Base-by-base conservation (phyloP, 495 filamentous ascomycete species). In the Acidomyces sp. region DNA sequence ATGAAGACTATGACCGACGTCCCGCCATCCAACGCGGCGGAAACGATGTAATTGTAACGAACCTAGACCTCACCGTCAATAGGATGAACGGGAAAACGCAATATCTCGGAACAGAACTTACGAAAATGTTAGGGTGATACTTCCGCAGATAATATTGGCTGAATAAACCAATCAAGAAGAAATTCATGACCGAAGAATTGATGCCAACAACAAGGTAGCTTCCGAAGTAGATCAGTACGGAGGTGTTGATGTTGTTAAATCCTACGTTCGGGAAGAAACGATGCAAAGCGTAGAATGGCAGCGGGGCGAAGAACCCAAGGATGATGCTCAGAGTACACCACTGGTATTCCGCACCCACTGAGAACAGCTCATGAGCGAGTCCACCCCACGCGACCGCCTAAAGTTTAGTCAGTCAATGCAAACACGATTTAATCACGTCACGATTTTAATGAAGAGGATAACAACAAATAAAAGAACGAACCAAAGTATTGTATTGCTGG, bases 1-100 rank as follows among this genome's bases (percentile, higher is more conserved):
- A 77, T 64, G 42, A 77, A 77, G 0, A 75, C 55, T 0, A 71
- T 55, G 4, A 62, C 56, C 32, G 66, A 59, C 31, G 58, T 64
- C 4, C 63, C 73, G 25, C 72, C 73, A 47, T 77, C 73, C 20
- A 75, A 55, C 3, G 71, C 73, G 2, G 62, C 72, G 0, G 65
- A n/a, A n/a, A n/a, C n/a, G n/a, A n/a, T n/a, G n/a, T n/a, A n/a
- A n/a, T n/a, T n/a, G n/a, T n/a, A n/a, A n/a, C n/a, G n/a, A n/a
- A n/a, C n/a, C n/a, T n/a, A n/a, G n/a, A n/a, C n/a, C n/a, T n/a
- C n/a, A n/a, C n/a, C n/a, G n/a, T n/a, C n/a, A n/a, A n/a, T n/a
- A n/a, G n/a, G n/a, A n/a, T n/a, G n/a, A n/a, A n/a, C n/a, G n/a
- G n/a, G n/a, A n/a, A n/a, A n/a, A n/a, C n/a, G n/a, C n/a, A n/a